Evolutionary conservation across 441 rosid genomes (phyloP).

Genomic region (Brassica hybrid): DNA sequence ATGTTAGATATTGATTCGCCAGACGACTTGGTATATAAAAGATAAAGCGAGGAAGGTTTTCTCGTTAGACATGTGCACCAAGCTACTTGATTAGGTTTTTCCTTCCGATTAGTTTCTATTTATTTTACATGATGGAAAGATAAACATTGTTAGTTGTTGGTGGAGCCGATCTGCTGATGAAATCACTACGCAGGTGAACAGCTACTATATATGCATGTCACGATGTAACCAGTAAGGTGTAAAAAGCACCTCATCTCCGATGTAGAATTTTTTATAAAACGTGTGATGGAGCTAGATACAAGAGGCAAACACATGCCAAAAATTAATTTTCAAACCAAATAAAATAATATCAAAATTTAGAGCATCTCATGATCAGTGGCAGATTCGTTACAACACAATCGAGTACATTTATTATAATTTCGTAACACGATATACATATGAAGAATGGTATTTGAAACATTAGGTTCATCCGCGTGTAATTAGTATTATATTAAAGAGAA

Average conservation of each 20-base stretch:
- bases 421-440: constrained; percentile 13
- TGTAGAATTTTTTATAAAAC: background rate
- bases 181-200: background rate
- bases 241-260: background rate
- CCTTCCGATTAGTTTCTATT: background rate
- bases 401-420: constrained; percentile 1
- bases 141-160: background rate
- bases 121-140: background rate
- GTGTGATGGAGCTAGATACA: constrained; percentile 3
- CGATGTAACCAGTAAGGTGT: background rate
- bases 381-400: background rate
- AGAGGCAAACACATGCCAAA: background rate
- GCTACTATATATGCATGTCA: background rate
- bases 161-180: background rate
- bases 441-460: constrained; percentile 13
- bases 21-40: background rate
- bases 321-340: background rate
- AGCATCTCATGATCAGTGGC: background rate
- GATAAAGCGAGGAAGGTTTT: background rate
- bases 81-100: constrained; percentile 2
- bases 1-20: too few relatives aligned
- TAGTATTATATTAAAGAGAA: background rate
- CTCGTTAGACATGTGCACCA: background rate
- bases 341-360: background rate
- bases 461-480: background rate